Conservation (phyloP, 129 eudicot species). For the Tagetes patula region DNA sequence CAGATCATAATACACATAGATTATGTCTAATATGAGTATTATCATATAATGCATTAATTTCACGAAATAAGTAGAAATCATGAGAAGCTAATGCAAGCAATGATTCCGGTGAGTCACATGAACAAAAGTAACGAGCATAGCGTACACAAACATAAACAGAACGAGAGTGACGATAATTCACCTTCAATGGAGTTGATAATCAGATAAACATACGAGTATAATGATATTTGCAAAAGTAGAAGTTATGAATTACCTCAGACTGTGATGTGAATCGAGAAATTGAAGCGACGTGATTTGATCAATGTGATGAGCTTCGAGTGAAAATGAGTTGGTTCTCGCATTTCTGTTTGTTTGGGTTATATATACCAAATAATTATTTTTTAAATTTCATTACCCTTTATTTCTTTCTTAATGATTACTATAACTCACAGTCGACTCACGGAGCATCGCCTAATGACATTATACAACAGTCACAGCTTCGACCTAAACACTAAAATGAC, state of each 20-base stretch:
- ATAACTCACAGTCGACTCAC: no score
- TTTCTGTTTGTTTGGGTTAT: neutral
- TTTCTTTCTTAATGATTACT: no score
- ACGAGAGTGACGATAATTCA: constrained; percentile 17
- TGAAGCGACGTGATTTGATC: neutral
- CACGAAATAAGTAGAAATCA: neutral
- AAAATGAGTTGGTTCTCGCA: neutral
- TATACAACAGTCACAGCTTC: no score
- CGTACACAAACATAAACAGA: neutral
- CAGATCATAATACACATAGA: neutral
- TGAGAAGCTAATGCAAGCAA: constrained; percentile 13
- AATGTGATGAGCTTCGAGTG: constrained; percentile 15
- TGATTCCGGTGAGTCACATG: constrained; percentile 8
- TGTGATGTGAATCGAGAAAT: constrained; percentile 12
- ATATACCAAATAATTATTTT: neutral
- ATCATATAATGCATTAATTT: neutral
- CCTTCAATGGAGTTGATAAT: constrained; percentile 16
- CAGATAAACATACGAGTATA: neutral
- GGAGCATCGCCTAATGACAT: no score
- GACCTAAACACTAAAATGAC: no score
- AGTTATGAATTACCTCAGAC: constrained; percentile 6
- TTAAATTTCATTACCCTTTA: neutral
- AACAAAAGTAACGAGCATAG: neutral
- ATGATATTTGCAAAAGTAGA: neutral
- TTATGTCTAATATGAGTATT: neutral